These are phyloP conservation scores for Zangia roseola DNA, from an alignment of 768 basidiomycete genomes.

Conservation along the genomic window DNA sequence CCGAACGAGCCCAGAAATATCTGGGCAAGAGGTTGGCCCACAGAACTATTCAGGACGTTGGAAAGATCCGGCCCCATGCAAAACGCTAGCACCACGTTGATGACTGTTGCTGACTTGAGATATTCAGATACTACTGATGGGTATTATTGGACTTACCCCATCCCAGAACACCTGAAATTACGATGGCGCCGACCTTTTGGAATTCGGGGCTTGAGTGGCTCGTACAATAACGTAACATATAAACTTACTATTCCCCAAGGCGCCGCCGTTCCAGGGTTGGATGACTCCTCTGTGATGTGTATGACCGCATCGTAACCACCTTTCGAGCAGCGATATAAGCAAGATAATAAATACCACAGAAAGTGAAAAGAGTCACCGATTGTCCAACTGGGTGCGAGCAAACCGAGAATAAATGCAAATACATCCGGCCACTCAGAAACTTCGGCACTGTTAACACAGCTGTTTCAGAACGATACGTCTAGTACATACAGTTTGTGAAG, in stretches of 20 bases:
- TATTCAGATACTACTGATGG: background rate
- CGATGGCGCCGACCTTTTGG: conserved; percentile 34
- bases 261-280: conserved; percentile 51
- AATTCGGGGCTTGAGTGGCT: background rate
- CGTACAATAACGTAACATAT: background rate
- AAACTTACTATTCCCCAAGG: conserved; percentile 53
- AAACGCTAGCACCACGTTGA: conserved; percentile 55
- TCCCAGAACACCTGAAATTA: conserved; percentile 44
- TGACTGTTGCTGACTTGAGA: conserved; percentile 25
- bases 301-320: conserved; percentile 48
- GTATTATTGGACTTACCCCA: conserved; percentile 31
- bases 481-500: conserved; percentile 51
- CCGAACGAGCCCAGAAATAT: conserved; percentile 42
- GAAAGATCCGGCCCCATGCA: conserved; percentile 54
- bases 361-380: conserved; percentile 28
- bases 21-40: conserved; percentile 42
- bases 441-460: conserved; percentile 5
- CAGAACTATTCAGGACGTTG: conserved; percentile 30
- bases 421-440: conserved; percentile 43
- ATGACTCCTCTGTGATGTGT: conserved; percentile 53
- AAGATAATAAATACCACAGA: background rate
- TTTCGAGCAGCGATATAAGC: conserved; percentile 3
- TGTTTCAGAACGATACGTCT: background rate
- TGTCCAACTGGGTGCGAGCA: conserved; percentile 47
- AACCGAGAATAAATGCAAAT: conserved; percentile 46